Percentiles rank a stretch among this genome's conserved stretches.
These are phyloP conservation scores for Buddleja alternifolia DNA, from an alignment of 257 asterid species.

Conservation along the genomic window DNA sequence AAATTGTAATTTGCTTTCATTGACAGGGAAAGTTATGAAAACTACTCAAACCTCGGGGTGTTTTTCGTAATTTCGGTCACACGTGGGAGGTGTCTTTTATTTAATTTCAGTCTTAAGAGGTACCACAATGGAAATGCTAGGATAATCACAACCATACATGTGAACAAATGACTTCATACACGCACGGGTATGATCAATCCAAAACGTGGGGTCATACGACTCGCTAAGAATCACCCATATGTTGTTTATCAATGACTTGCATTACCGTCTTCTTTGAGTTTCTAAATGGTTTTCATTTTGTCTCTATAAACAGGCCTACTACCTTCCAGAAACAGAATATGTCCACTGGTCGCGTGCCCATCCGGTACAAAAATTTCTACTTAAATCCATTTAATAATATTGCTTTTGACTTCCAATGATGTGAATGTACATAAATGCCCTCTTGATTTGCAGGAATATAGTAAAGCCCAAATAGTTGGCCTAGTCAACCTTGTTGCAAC, in stretches of 20 bases:
- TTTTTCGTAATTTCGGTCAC: too few species aligned
- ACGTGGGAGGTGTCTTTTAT: too few species aligned
- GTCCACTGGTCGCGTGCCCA: conserved; percentile 97
- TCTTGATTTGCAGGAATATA: conserved; percentile 69
- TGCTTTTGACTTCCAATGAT: neutral
- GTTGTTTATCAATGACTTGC: neutral
- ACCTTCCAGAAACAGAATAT: conserved; percentile 98
- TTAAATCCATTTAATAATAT: neutral
- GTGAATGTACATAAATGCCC: conserved; percentile 12
- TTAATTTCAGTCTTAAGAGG: too few species aligned
- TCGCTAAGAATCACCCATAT: too few species aligned
- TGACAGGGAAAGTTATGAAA: too few species aligned
- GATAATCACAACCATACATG: too few species aligned
- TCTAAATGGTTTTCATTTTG: conserved; percentile 21
- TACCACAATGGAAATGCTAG: too few species aligned
- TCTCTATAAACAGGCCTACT: conserved; percentile 71
- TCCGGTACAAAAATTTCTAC: conserved; percentile 55
- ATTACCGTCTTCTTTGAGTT: neutral
- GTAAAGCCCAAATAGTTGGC: conserved; percentile 78
- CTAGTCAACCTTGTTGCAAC: conserved; percentile 88
- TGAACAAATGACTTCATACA: too few species aligned
- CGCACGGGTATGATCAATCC: too few species aligned
- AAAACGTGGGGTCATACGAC: too few species aligned
- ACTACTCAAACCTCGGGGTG: too few species aligned
- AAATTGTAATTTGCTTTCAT: too few species aligned